Conservation (phyloP, 208 protist species). For the Acanthamoeba triangularis region DNA sequence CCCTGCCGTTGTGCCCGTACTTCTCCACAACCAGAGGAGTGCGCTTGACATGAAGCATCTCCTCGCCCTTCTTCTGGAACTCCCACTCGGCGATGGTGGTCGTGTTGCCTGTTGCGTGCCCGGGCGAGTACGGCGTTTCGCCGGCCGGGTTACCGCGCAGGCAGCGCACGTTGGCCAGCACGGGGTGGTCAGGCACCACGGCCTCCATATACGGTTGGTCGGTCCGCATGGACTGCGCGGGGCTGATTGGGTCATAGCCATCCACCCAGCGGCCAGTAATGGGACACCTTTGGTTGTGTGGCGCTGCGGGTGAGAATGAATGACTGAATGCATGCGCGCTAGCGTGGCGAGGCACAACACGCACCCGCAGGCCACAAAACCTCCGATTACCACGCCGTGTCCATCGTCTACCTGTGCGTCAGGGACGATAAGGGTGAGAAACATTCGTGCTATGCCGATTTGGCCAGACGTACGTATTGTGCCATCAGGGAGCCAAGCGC, state of each 20-base stretch:
- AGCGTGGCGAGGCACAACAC: neutral
- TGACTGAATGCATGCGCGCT: neutral
- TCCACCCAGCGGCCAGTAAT: neutral
- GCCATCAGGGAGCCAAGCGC: neutral
- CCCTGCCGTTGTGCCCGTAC: neutral
- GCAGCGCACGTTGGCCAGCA: neutral
- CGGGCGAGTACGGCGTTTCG: neutral
- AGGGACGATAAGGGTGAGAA: neutral
- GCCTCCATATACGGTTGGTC: neutral
- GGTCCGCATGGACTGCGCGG: neutral
- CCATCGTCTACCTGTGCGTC: slow-evolving; percentile 5
- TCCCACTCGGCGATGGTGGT: slow-evolving; percentile 5
- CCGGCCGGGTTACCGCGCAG: neutral
- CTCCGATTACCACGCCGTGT: neutral
- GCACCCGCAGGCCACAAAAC: neutral
- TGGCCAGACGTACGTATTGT: neutral
- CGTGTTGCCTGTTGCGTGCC: neutral
- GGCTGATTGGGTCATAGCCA: neutral
- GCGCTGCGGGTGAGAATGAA: no score
- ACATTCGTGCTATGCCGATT: neutral
- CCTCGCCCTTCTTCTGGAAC: neutral
- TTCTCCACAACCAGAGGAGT: slow-evolving; percentile 9
- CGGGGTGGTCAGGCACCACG: neutral
- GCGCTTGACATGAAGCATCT: neutral
- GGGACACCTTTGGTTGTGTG: neutral